Conservation (phyloP, 495 filamentous ascomycete species). For the Lasiosphaeria hispida region DNA sequence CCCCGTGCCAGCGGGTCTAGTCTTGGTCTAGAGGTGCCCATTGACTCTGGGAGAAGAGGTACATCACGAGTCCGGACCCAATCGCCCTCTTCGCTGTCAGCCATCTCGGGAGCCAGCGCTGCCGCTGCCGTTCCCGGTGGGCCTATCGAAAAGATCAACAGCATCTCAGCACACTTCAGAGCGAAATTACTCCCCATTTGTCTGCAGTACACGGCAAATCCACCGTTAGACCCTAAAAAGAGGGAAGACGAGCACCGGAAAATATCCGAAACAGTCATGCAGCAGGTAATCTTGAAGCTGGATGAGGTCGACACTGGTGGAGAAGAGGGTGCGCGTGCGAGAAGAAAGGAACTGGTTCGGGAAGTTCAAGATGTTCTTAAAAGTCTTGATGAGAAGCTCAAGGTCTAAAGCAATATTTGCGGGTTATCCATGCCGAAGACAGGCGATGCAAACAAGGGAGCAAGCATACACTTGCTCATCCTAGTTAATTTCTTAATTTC, state of each 20-base stretch:
- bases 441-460: too few relatives aligned
- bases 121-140: constrained; percentile 40
- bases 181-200: constrained; percentile 65
- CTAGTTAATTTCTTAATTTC: too few relatives aligned
- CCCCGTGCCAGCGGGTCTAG: constrained; percentile 39
- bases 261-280: constrained; percentile 78
- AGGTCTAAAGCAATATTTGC: background rate
- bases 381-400: constrained; percentile 53
- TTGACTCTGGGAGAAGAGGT: constrained; percentile 19
- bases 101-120: constrained; percentile 23
- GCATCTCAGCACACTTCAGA: constrained; percentile 64
- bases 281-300: constrained; percentile 78
- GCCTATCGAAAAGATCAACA: constrained; percentile 68
- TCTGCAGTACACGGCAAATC: constrained; percentile 57
- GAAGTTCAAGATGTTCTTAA: constrained; percentile 67
- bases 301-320: constrained; percentile 77
- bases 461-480: too few relatives aligned
- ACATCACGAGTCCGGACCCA: constrained; percentile 29
- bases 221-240: constrained; percentile 70
- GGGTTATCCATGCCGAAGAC: too few relatives aligned
- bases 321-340: constrained; percentile 59
- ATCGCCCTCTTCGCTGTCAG: constrained; percentile 22
- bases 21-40: constrained; percentile 31
- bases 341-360: constrained; percentile 71
- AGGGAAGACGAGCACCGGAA: constrained; percentile 74